These are phyloP conservation scores for Ceratocystis variospora DNA, from an alignment of 2,329 filamentous ascomycete species.

Conservation along the genomic window DNA sequence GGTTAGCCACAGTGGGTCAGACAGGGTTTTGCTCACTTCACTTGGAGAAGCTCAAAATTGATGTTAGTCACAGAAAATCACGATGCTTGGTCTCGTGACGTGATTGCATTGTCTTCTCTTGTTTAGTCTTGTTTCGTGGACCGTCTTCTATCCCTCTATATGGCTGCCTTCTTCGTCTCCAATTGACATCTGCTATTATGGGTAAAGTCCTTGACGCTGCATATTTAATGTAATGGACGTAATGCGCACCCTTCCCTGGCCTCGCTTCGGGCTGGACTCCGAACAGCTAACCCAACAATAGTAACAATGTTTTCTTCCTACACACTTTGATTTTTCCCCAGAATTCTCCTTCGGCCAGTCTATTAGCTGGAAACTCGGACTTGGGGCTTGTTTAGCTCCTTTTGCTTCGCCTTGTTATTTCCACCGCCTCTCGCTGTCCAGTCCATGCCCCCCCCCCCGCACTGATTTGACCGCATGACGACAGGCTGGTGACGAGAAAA, in stretches of 20 bases:
- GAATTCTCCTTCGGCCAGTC: background rate
- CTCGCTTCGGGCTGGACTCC: background rate
- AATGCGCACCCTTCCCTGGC: too few relatives aligned
- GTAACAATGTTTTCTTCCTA: background rate
- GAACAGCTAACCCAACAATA: background rate
- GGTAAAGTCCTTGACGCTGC: background rate
- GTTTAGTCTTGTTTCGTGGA: background rate
- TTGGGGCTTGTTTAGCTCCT: background rate
- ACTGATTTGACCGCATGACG: slow-evolving; percentile 11
- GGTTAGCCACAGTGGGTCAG: background rate
- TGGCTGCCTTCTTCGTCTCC: background rate
- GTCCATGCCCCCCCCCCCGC: background rate
- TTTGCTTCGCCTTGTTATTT: background rate
- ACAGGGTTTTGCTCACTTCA: background rate
- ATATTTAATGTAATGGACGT: too few relatives aligned
- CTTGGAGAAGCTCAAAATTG: background rate
- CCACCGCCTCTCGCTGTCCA: background rate
- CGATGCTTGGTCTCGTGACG: background rate
- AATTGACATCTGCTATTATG: background rate
- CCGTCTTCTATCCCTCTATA: background rate
- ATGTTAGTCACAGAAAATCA: slow-evolving; percentile 4
- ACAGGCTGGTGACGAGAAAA: background rate
- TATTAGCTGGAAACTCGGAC: background rate
- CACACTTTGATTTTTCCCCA: background rate
- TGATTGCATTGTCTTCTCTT: background rate